A percentile compares a stretch with the other conserved stretches of the same genome.
These are phyloP conservation scores for Kazachstania sp. DNA, from an alignment of 1,139 yeast species.

Conservation along the genomic window DNA sequence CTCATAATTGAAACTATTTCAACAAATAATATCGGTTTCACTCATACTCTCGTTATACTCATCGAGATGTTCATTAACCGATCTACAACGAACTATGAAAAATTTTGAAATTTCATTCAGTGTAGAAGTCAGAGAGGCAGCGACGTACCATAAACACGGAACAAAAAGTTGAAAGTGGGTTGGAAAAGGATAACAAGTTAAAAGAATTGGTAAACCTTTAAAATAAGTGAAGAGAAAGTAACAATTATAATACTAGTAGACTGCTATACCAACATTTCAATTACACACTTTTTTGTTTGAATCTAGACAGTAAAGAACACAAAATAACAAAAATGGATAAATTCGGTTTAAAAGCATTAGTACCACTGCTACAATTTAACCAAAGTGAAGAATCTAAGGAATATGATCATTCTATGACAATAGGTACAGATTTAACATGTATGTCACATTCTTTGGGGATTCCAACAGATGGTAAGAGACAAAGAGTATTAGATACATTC, in stretches of 20 bases:
- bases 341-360: constrained; percentile 70
- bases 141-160: neutral
- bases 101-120: neutral
- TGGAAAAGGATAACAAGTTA: neutral
- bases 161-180: no score
- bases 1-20: neutral
- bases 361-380: constrained; percentile 47
- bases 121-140: neutral
- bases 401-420: constrained; percentile 42
- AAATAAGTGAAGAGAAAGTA: no score
- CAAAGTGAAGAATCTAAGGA: constrained; percentile 17
- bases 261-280: no score
- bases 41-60: no score
- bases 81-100: no score
- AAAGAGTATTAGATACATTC: constrained; percentile 54
- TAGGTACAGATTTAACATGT: constrained; percentile 75
- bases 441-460: constrained; percentile 45
- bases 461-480: constrained; percentile 19
- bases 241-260: no score
- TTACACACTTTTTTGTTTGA: no score
- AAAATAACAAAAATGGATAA: constrained; percentile 35
- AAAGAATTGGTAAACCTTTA: neutral
- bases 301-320: no score
- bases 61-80: no score
- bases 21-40: no score